Evolutionary conservation across 495 filamentous ascomycete species (phyloP), one percentile per base, ranked within the genome.

Genomic region (Astrothelium macrocarpum): DNA sequence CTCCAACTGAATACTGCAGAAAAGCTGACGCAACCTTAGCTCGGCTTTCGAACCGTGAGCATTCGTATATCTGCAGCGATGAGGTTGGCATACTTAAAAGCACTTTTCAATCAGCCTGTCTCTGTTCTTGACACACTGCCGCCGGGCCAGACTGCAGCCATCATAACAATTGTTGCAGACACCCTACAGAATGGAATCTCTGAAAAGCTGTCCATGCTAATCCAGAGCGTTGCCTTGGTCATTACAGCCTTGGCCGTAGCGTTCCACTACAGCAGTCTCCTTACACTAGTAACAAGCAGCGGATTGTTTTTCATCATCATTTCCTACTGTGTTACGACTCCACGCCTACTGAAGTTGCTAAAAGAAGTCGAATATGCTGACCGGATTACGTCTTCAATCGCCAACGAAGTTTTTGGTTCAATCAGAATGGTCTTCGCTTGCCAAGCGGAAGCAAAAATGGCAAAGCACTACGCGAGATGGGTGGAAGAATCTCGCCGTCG

Each of bases 261-360:
- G 1, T 77, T 78, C 59, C 31, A 72, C 20, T 63, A 70, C 53
- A 67, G 65, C 53, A 78, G 77, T 76, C 75, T 73, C 32, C 62
- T 78, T 4, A 73, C 77, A 2, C 65, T 79, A n/a, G 71, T 79
- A 20, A 43, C 70, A 0, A 63, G 66, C 4, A 68, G 72, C 2
- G 71, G 65, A 3, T 59, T 73, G n/a, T 68, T 72, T 26, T 65
- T 68, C 9, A 70, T 78, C 32, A 32, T 70, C 9, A 16, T 66
- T 26, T 58, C 67, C 28, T 70, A 70, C 64, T 67, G 61, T 12
- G 61, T 36, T 23, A 66, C 68, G 12, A 46, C 28, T 1, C 62
- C 31, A 10, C 14, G 14, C 23, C n/a, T 45, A 10, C 9, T 34
- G 11, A 58, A 32, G n/a, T 60, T 20, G n/a, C 59, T 31, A 2